Base-by-base conservation (phyloP, 2,329 filamentous ascomycete genomes). In the Mollisiaceae sp. region DNA sequence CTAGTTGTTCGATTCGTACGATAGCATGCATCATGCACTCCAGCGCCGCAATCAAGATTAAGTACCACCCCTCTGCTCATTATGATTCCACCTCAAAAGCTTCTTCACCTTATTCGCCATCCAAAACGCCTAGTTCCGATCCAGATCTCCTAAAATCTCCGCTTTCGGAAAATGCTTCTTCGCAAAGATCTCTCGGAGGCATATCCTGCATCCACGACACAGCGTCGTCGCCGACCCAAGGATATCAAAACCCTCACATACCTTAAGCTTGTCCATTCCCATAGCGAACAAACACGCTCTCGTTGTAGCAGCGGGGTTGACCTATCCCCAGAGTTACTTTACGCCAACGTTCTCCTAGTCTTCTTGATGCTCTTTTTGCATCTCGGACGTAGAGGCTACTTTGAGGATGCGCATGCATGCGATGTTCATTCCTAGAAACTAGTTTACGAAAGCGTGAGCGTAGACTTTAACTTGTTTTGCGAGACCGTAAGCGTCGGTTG, bases 341-440 rank as follows among this genome's bases (percentile, higher is more conserved):
- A 59, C 57, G 15, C 38, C 57, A 3, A 38, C 57, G 14, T 59
- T 45, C 2, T 59, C 57, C 57, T 38, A 59, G 32, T 59, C 24
- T 36, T 59, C 39, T 36, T 59, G 38, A 43, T 59, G 57, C 32
- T 45, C 57, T 20, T 59, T 59, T 11, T 43, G 36, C 12, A 59
- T 38, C 1, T 59, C 57, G 2, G 12, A 27, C 1, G 35, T 11
- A 4, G 57, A 32, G 4, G 57, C 56, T 4, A 59, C 57, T 36
- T 59, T 20, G 39, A 45, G 57, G 38, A 59, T 59, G 12, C 57
- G 57, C 57, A 59, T 32, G 22, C 57, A 59, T 35, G 57, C 57
- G 12, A 59, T 59, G 39, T 59, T 59, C 57, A 59, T 59, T n/a
- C 57, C 57, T 15, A 38, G 57, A n/a, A 59, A 59, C 57, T 38